Evolutionary conservation across 805 yeast genomes (phyloP).

Genomic region (Ogataea salicorniae): DNA sequence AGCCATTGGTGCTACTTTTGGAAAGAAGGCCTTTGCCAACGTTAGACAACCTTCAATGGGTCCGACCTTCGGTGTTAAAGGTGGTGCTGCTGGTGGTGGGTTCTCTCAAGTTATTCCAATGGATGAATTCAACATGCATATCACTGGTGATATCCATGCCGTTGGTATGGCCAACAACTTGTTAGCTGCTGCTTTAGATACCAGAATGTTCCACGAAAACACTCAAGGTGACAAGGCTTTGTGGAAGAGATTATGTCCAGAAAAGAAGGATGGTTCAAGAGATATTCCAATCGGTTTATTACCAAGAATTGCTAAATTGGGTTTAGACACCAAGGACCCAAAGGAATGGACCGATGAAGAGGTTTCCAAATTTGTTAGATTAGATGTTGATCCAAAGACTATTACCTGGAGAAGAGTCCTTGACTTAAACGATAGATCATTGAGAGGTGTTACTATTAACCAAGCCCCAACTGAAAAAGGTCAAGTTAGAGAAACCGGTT

Average conservation of each 20-base stretch:
- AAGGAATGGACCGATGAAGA: conserved; percentile 77
- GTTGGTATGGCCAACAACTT: conserved; percentile 90
- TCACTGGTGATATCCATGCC: conserved; percentile 97
- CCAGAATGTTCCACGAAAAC: conserved; percentile 92
- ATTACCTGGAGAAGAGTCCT: conserved; percentile 92
- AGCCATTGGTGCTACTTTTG: conserved; percentile 88
- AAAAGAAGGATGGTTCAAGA: conserved; percentile 69
- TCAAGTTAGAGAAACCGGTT: conserved; percentile 78
- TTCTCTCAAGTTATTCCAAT: conserved; percentile 96
- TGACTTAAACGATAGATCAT: conserved; percentile 88
- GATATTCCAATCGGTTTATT: conserved; percentile 75
- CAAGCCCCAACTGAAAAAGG: conserved; percentile 93
- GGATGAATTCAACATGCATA: conserved; percentile 98
- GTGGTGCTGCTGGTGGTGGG: conserved; percentile 99
- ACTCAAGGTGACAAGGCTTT: conserved; percentile 76
- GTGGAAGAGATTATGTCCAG: conserved; percentile 81
- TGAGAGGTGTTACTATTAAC: conserved; percentile 86
- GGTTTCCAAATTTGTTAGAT: conserved; percentile 65
- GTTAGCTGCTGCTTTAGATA: conserved; percentile 93
- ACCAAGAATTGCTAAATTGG: conserved; percentile 70
- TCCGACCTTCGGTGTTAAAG: conserved; percentile 97
- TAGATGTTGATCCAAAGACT: conserved; percentile 84
- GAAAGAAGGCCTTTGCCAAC: conserved; percentile 80
- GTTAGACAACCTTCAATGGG: conserved; percentile 99
- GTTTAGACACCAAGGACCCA: conserved; percentile 77